These are phyloP conservation scores for Eucalyptus pauciflora DNA, from an alignment of 345 rosid genomes.

Conservation along the genomic window DNA sequence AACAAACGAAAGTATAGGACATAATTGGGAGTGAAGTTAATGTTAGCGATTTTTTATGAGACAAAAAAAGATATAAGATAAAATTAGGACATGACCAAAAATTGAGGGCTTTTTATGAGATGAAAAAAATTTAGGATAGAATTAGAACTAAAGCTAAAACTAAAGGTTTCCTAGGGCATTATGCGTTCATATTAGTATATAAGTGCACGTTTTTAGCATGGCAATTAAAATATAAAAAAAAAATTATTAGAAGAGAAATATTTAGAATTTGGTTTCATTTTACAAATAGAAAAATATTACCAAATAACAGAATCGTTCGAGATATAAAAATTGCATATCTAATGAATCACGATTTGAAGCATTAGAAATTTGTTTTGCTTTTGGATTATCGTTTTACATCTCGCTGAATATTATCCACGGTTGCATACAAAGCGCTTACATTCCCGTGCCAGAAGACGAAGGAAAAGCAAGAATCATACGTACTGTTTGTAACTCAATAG, in stretches of 20 bases:
- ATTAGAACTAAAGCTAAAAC: neutral
- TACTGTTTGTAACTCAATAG: neutral
- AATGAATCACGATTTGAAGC: neutral
- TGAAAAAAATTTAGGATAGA: neutral
- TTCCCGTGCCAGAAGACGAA: neutral
- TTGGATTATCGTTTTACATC: neutral
- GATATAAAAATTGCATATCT: neutral
- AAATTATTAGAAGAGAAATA: no score
- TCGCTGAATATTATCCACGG: neutral
- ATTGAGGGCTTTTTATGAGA: neutral
- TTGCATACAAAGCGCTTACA: neutral
- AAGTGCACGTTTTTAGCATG: neutral
- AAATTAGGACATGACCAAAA: neutral
- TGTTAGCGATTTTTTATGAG: fast-evolving
- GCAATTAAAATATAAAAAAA: neutral
- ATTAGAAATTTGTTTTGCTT: neutral
- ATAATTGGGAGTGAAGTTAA: fast-evolving
- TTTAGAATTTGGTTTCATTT: neutral
- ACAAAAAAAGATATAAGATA: no score
- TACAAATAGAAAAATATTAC: neutral
- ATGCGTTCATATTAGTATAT: neutral
- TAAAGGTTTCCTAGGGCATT: neutral
- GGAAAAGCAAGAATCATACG: neutral
- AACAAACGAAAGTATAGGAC: fast-evolving
- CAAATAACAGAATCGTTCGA: neutral